A percentile compares a stretch with the other conserved stretches of the same genome.
Conservation (phyloP, 2,329 filamentous ascomycete species). For the Nigrograna mackinnonii region DNA sequence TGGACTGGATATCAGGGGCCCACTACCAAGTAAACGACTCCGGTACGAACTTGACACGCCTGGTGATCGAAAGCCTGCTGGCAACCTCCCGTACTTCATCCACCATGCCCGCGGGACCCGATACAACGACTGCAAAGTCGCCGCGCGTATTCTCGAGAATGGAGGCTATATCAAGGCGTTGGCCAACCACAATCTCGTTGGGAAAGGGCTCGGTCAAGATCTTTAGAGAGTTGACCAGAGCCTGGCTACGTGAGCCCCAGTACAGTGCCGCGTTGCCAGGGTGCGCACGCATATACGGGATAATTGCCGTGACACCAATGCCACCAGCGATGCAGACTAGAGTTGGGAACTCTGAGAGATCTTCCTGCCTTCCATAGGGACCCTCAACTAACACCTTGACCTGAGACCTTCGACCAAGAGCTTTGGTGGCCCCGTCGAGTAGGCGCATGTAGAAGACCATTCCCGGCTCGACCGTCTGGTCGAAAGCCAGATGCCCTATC, state of each 20-base stretch:
- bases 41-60: too few relatives aligned
- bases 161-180: too few relatives aligned
- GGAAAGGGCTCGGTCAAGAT: too few relatives aligned
- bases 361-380: conserved; percentile 1
- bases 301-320: conserved; percentile 52
- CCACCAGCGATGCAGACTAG: conserved; percentile 52
- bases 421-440: conserved; percentile 2
- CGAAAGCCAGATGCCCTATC: not conserved
- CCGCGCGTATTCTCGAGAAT: too few relatives aligned
- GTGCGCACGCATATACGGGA: conserved; percentile 41
- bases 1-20: too few relatives aligned
- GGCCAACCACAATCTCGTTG: too few relatives aligned
- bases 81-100: too few relatives aligned
- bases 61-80: too few relatives aligned
- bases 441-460: conserved; percentile 9
- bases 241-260: conserved; percentile 8
- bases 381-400: not conserved
- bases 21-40: too few relatives aligned
- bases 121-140: conserved; percentile 43
- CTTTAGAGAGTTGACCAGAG: too few relatives aligned
- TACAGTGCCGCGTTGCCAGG: conserved; percentile 7
- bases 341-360: conserved; percentile 13
- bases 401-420: not conserved
- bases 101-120: conserved; percentile 45
- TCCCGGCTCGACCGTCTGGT: not conserved